Base-by-base conservation (phyloP, 2,329 filamentous ascomycete genomes). In the Fusarium verrucosum region DNA sequence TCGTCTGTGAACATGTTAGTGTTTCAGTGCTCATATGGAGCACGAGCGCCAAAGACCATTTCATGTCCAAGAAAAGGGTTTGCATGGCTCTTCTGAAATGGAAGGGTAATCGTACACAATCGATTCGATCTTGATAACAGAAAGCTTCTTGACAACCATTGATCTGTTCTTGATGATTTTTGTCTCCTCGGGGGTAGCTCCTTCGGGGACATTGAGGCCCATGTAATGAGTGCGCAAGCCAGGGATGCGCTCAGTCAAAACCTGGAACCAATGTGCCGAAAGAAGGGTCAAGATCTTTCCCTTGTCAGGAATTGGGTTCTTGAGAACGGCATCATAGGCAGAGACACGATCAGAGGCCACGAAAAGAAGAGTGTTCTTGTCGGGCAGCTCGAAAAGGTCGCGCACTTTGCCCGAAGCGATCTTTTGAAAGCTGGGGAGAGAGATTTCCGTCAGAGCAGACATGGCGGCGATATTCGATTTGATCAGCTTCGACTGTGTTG, bases 321-420 rank as follows among this genome's bases (percentile, higher is more conserved):
- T 71, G 95, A 97, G 71, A 86, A 96, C 88, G 70, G 96, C 87
- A 70, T 96, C 92, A 32, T 62, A 98, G 53, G 95, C 95, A 22
- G 92, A 97, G 76, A 97, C 95, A 68, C 95, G 90, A 80, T 97
- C 94, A 14, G 92, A 91, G 22, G 92, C 90, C 52, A 94, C 88
- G 74, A 97, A 94, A 54, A 96, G 88, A 6, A 96, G 85, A 2
- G 54, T 49, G 4, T 87, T 90, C 38, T 70, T 57, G 75, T 92
- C 87, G 74, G 92, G 87, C 50, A 96, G 80, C 61, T 86, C 83
- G 77, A 92, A 96, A 33, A 96, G 84, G 73, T 96, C 91, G 72
- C 92, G 87, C 23, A 96, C 92, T 80, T 96, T 96, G 70, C 83
- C 81, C 32, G 76, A 75, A 33, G 77, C 75, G 42, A 78, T 65